Conservation (phyloP, 2,329 filamentous ascomycete species). For the Chaetomium strumarium region DNA sequence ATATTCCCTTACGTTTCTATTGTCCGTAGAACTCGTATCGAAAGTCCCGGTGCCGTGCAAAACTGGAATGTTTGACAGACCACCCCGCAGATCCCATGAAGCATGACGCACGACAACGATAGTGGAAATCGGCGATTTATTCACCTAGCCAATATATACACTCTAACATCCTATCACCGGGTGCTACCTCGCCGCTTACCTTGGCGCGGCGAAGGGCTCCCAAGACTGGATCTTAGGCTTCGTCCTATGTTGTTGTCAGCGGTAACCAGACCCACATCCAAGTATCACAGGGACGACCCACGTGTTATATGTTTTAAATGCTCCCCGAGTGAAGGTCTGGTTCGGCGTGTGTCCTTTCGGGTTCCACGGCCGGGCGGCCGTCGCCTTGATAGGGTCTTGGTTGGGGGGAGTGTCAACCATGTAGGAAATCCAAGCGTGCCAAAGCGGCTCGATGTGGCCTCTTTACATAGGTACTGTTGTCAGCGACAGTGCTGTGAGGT, state of each 20-base stretch:
- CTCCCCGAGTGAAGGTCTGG: constrained; percentile 67
- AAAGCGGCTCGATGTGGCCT: constrained; percentile 86
- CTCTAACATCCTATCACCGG: neutral
- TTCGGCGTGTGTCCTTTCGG: constrained; percentile 64
- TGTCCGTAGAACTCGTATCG: too few species aligned
- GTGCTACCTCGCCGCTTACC: constrained; percentile 12
- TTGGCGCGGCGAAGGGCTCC: constrained; percentile 30
- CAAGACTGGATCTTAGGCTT: constrained; percentile 34
- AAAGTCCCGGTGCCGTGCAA: too few species aligned
- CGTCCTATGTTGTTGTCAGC: constrained; percentile 22
- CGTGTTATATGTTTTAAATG: constrained; percentile 94
- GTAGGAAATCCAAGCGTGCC: constrained; percentile 98
- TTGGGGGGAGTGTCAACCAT: constrained; percentile 79
- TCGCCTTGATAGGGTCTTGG: constrained; percentile 63
- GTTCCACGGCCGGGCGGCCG: constrained; percentile 63
- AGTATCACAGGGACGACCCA: constrained; percentile 47
- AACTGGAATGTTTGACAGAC: too few species aligned
- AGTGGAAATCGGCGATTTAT: too few species aligned
- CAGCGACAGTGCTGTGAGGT: neutral
- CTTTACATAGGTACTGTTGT: constrained; percentile 32
- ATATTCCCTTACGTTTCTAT: too few species aligned
- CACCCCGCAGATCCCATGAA: too few species aligned
- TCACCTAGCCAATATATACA: constrained; percentile 1
- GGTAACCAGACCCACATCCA: neutral
- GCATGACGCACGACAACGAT: too few species aligned